Evolutionary conservation across 441 rosid species (phyloP).

Genomic region (Eutrema salsugineum): DNA sequence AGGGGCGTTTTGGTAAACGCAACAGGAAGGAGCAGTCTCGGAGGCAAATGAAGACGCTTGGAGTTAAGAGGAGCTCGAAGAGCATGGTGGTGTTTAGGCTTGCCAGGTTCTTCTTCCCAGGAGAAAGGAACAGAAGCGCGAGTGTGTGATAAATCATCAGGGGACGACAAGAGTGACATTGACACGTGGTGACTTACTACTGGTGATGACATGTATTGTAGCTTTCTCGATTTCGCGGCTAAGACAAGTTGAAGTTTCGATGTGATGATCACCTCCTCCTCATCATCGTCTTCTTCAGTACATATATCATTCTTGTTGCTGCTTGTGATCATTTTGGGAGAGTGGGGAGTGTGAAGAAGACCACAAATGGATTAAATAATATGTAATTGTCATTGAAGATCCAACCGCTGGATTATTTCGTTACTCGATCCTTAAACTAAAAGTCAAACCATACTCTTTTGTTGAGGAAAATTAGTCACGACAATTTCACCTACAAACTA

Average conservation of each 20-base stretch:
- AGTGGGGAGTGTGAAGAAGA: background rate
- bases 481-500: background rate
- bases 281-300: constrained; percentile 1
- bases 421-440: background rate
- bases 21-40: constrained; percentile 43
- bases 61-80: constrained; percentile 26
- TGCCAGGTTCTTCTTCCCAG: constrained; percentile 87
- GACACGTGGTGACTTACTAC: constrained; percentile 10
- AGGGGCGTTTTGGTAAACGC: constrained; percentile 37
- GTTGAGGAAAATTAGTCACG: constrained; percentile 20
- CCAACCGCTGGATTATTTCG: background rate
- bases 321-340: background rate
- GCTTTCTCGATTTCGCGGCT: constrained; percentile 21
- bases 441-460: constrained; percentile 24
- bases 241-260: constrained; percentile 35
- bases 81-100: constrained; percentile 41
- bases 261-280: constrained; percentile 11
- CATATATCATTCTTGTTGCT: constrained; percentile 16
- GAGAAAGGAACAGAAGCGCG: constrained; percentile 69
- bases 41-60: constrained; percentile 57
- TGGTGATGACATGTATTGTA: constrained; percentile 34
- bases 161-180: constrained; percentile 20
- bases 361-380: constrained; percentile 1
- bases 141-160: constrained; percentile 47
- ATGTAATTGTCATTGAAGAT: background rate